These are phyloP conservation scores for Ophiognomonia clavigignenti-juglandacearum DNA, from an alignment of 2,329 filamentous ascomycete genomes.

Conservation along the genomic window DNA sequence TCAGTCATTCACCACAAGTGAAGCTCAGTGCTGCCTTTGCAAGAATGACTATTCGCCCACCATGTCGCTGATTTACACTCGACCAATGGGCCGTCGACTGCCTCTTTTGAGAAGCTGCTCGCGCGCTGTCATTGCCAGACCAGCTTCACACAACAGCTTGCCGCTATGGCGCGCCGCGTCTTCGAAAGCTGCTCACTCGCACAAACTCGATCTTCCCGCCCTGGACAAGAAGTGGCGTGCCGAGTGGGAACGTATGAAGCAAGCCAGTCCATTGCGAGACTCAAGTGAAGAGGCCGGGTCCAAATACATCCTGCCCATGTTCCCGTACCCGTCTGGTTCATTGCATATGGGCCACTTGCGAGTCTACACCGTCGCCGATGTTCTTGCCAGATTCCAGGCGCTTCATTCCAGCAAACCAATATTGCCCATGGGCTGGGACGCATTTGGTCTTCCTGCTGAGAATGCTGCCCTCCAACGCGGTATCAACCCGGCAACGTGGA, in stretches of 20 bases:
- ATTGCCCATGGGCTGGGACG: constrained; percentile 93
- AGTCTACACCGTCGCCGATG: constrained; percentile 87
- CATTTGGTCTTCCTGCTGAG: constrained; percentile 84
- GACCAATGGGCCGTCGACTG: constrained; percentile 24
- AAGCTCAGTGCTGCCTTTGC: constrained; percentile 8
- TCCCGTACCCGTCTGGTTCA: constrained; percentile 84
- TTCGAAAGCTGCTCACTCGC: constrained; percentile 15
- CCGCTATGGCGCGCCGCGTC: constrained; percentile 10
- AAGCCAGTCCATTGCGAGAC: constrained; percentile 15
- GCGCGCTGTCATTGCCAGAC: constrained; percentile 8
- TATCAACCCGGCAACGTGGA: constrained; percentile 75
- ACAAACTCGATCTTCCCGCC: constrained; percentile 39
- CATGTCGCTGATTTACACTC: constrained; percentile 25
- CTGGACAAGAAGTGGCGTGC: constrained; percentile 50
- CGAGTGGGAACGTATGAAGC: constrained; percentile 32
- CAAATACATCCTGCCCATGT: constrained; percentile 83
- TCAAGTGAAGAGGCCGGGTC: constrained; percentile 23
- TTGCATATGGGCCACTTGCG: constrained; percentile 84
- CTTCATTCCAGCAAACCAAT: constrained; percentile 72
- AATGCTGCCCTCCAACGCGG: constrained; percentile 85
- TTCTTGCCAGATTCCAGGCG: constrained; percentile 69
- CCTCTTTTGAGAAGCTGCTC: constrained; percentile 14
- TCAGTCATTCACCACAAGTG: neutral
- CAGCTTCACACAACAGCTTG: neutral
- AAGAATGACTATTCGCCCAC: constrained; percentile 20